Evolutionary conservation across 305 asterid species (phyloP).

Genomic region (Fraxinus platypoda): DNA sequence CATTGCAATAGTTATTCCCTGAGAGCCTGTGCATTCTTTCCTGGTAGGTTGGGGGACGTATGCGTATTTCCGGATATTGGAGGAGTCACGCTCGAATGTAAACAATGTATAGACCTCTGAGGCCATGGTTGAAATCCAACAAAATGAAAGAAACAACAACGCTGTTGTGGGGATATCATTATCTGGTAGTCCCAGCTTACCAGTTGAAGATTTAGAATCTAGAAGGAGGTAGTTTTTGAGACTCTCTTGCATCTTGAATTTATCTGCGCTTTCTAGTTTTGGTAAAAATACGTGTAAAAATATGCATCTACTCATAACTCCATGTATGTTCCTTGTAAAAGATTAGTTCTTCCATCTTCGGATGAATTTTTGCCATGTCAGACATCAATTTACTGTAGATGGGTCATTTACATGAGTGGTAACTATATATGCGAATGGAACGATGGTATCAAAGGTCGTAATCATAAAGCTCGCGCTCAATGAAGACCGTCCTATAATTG

Average conservation of each 20-base stretch:
- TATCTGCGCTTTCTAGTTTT: background rate
- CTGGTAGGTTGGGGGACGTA: slow-evolving; percentile 70
- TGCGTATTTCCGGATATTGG: slow-evolving; percentile 54
- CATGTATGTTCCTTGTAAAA: background rate
- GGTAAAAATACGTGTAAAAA: slow-evolving; percentile 3
- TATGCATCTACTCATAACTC: background rate
- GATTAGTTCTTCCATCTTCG: background rate
- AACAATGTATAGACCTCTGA: slow-evolving; percentile 22
- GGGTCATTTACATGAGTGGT: background rate
- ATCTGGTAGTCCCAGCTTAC: slow-evolving; percentile 24
- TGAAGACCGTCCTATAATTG: background rate
- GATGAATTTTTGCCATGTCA: background rate
- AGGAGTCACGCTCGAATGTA: slow-evolving; percentile 39
- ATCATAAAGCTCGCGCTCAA: background rate
- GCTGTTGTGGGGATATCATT: slow-evolving; percentile 18
- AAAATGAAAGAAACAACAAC: slow-evolving; percentile 31
- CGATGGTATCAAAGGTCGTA: background rate
- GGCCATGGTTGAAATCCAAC: slow-evolving; percentile 39
- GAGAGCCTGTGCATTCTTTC: background rate
- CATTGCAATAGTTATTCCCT: background rate
- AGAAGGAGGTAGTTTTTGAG: slow-evolving; percentile 38
- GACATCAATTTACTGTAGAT: background rate
- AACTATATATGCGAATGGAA: background rate
- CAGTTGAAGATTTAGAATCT: slow-evolving; percentile 53
- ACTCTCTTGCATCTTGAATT: background rate